Evolutionary conservation across 2,329 filamentous ascomycete genomes (phyloP), one percentile per base, ranked within the genome.

Genomic region (Juglanconis sp.): DNA sequence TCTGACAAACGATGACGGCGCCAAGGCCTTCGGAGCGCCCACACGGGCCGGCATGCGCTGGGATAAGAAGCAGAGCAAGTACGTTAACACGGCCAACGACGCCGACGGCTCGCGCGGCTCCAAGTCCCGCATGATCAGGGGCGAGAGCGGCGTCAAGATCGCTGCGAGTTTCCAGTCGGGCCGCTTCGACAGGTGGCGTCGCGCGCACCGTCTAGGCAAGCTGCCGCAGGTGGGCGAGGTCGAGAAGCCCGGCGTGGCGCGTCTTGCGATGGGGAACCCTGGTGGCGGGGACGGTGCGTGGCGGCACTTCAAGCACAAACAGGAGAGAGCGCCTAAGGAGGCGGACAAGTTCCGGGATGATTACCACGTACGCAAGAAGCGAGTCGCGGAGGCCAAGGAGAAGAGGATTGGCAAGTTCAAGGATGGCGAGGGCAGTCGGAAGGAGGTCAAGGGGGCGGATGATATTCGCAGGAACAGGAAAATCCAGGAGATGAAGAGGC

Each of bases 31-130:
- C 72, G 92, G 87, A 63, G 87, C 91, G 68, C 86, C 92, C 3
- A 84, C 87, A 51, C 89, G 87, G 68, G 77, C 87, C 53, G 85
- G 87, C 66, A 88, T 96, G 87, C 89, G 95, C 66, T 99, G 95
- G 95, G 95, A 99, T 79, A 94, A 96, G 79, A 96, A 96, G 75
- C 86, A 87, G 70, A 96, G 91, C 77, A 98, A 97, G 77, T 99
- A 98, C 77, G 94, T 99, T 40, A 82, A 91, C 11, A 86, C 91
- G 40, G 87, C 87, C 68, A 98, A 99, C 80, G 95, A 99, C 76
- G 91, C 96, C 68, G 96, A 99, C 76, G 95, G 95, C 44, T 96
- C 80, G 68, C 88, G 87, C 70, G 83, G 84, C 52, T 73, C 77
- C 62, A 84, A 83, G 70, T 54, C 53, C 46, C 61, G 61, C 61